Conservation (phyloP, 495 filamentous ascomycete genomes). For the Halenospora varia region DNA sequence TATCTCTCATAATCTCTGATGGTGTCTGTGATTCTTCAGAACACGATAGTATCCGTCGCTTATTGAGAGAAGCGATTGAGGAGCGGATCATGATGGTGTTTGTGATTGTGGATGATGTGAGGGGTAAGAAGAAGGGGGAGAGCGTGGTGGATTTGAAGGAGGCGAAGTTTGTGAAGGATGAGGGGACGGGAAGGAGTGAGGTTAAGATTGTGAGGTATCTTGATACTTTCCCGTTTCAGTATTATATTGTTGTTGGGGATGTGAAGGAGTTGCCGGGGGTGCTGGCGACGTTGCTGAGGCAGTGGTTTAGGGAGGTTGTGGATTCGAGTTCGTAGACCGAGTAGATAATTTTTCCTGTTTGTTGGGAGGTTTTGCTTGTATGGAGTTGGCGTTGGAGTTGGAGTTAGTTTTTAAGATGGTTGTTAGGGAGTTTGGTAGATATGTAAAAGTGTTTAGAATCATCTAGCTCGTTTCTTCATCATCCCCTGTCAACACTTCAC, state of each 20-base stretch:
- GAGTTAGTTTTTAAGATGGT: background rate
- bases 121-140: constrained; percentile 37
- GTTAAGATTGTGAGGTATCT: constrained; percentile 83
- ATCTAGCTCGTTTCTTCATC: background rate
- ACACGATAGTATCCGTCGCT: constrained; percentile 73
- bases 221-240: constrained; percentile 92
- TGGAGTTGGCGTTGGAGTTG: background rate
- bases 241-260: constrained; percentile 91
- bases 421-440: background rate
- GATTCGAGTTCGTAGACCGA: constrained; percentile 45
- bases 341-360: no score
- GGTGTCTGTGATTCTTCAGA: constrained; percentile 76
- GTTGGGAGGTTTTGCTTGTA: constrained; percentile 8
- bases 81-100: constrained; percentile 98
- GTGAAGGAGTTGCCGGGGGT: constrained; percentile 86
- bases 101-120: constrained; percentile 83
- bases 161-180: constrained; percentile 71
- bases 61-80: constrained; percentile 83
- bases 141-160: constrained; percentile 77
- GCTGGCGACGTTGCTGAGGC: constrained; percentile 81
- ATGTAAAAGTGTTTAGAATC: background rate
- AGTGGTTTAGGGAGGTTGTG: constrained; percentile 94
- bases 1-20: constrained; percentile 88
- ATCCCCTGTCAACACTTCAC: background rate
- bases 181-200: constrained; percentile 45